Percentiles rank a stretch among this genome's conserved stretches.
These are phyloP conservation scores for Calonectria hawksworthii DNA, from an alignment of 2,329 filamentous ascomycete species.

Conservation along the genomic window DNA sequence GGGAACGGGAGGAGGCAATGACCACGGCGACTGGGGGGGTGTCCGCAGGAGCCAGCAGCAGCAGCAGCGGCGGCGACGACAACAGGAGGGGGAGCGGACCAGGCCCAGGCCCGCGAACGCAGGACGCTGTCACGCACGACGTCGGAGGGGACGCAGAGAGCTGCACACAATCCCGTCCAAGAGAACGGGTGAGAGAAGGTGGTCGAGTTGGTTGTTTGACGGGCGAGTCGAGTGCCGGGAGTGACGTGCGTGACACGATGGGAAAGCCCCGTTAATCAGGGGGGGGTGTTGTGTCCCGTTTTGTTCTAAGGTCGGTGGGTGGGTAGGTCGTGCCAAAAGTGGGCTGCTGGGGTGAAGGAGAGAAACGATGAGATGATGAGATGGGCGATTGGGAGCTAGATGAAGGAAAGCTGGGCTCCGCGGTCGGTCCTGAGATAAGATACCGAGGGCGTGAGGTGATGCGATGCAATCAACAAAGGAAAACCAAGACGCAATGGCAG, in stretches of 20 bases:
- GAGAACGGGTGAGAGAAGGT: background rate
- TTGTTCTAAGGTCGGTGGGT: constrained; percentile 20
- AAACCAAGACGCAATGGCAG: constrained; percentile 19
- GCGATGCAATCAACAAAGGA: constrained; percentile 26
- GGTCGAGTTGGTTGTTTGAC: constrained; percentile 15
- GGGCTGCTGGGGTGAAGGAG: constrained; percentile 16
- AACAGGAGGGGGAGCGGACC: background rate
- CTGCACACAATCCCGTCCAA: constrained; percentile 3
- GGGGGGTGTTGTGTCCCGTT: constrained; percentile 26
- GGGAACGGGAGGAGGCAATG: constrained; percentile 11
- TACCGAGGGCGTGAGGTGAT: constrained; percentile 9
- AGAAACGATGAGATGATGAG: constrained; percentile 4
- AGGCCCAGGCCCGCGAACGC: constrained; percentile 1
- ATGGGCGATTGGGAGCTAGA: constrained; percentile 11
- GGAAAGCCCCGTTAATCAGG: constrained; percentile 12
- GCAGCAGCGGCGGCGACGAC: too few species aligned
- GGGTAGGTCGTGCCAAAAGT: constrained; percentile 24
- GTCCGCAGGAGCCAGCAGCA: background rate
- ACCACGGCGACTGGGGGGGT: constrained; percentile 4
- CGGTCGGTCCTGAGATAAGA: background rate
- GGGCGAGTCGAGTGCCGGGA: constrained; percentile 29
- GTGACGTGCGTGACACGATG: constrained; percentile 32
- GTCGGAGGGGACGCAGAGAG: background rate
- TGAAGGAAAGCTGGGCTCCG: constrained; percentile 1
- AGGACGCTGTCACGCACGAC: constrained; percentile 20